Percentiles rank a stretch among this genome's conserved stretches.
Conservation (phyloP, 345 rosid species). For the Citrus trifoliata region DNA sequence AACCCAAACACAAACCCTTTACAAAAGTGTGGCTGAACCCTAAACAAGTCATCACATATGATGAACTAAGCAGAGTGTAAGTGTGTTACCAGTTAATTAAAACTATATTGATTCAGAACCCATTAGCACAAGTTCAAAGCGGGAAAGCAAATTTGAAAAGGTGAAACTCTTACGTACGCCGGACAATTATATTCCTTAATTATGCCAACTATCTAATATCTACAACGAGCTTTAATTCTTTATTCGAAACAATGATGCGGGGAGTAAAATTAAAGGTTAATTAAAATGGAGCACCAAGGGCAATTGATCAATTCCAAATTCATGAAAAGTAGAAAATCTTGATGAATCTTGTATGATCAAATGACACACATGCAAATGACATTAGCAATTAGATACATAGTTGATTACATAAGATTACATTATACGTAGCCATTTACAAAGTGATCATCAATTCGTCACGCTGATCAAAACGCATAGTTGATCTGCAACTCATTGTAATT, state of each 20-base stretch:
- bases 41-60: no score
- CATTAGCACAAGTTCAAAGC: background rate
- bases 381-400: constrained; percentile 3
- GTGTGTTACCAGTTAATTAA: no score
- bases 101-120: no score
- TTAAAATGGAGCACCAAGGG: background rate
- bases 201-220: background rate
- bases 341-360: constrained; percentile 21
- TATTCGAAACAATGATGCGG: background rate
- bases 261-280: background rate
- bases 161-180: background rate
- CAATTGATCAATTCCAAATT: no score
- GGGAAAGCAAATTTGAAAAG: background rate
- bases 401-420: background rate
- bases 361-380: constrained; percentile 28
- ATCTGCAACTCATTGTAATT: background rate
- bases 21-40: background rate
- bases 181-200: background rate
- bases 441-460: background rate
- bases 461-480: background rate
- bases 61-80: no score
- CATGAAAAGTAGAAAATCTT: constrained; percentile 5
- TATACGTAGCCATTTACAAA: background rate
- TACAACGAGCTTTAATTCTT: background rate
- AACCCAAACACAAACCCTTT: background rate